Base-by-base conservation (phyloP, 2,329 filamentous ascomycete genomes). In the Fusarium nodosum region DNA sequence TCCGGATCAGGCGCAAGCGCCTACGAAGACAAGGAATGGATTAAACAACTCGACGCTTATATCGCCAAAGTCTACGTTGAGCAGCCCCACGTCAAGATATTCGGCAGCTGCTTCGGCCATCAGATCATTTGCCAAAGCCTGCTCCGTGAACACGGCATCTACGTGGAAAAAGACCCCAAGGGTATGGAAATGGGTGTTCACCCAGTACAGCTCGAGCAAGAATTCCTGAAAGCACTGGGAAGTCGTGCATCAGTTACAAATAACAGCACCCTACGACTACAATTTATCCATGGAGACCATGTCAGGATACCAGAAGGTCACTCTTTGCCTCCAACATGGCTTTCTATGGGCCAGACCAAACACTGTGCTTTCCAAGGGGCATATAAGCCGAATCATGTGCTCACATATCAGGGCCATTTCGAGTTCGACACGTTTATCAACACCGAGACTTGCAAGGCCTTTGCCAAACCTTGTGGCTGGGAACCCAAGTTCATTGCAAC, bases 341-440 rank as follows among this genome's bases (percentile, higher is more conserved):
- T 56, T 16, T 50, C 53, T 1, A 56, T 56, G 53, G 53, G 44
- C 2, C n/a, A 31, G 10, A 56, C 53, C 2, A 18, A 56, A 31
- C 53, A 56, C 44, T 56, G 53, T 33, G 44, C 42, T 9, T 56
- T 56, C 8, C 53, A 56, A 31, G 53, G 53, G 2, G 33, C 53
- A n/a, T 56, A 56, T 39, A 15, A 56, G 18, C 54, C 54, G 18
- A 51, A 39, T 13, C 54, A 30, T 15, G 54, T 56, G 16, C 54
- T 56, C 26, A 56, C 54, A 1, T 56, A 31, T 16, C 54, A 56
- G 22, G 54, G 54, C 0, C 54, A 56, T 20, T 56, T 39, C 18
- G 54, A 56, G 2, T 56, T 56, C 8, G 54, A 56, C 4, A 45
- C 26, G 2, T 56, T 56, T 12, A 51, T 56, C 15, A 56, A 56